phyloP scores from a whole-genome alignment of 2,329 filamentous ascomycete species.

The Colletotrichum tropicicola region DNA sequence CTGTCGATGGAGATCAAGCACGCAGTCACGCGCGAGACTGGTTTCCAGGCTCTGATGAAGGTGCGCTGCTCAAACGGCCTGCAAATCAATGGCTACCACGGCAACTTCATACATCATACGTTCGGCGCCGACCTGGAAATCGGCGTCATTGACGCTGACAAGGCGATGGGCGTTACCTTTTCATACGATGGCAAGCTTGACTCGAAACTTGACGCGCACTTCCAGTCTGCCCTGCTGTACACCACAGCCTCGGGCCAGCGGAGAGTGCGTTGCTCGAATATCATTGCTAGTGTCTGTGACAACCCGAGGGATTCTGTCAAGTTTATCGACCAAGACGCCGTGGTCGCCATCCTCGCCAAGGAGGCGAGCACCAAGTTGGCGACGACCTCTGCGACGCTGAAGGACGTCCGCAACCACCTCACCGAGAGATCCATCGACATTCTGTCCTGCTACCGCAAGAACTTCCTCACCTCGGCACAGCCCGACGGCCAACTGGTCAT shows the following conservation, averaged over 20 bases:
- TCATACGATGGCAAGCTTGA: conserved; percentile 98
- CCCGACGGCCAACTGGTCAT: conserved; percentile 93
- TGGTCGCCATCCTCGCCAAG: conserved; percentile 88
- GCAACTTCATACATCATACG: conserved; percentile 95
- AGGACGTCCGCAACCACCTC: conserved; percentile 84
- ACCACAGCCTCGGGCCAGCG: conserved; percentile 91
- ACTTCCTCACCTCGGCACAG: conserved; percentile 83
- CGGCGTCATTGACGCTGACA: conserved; percentile 91
- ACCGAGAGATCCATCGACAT: conserved; percentile 95
- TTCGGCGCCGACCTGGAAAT: conserved; percentile 96
- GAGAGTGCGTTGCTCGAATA: conserved; percentile 90
- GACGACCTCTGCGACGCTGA: conserved; percentile 74
- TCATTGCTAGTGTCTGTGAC: conserved; percentile 92
- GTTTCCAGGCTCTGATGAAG: conserved; percentile 97
- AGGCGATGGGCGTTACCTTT: conserved; percentile 90
- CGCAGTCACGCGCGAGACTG: conserved; percentile 87
- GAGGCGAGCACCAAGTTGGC: conserved; percentile 89
- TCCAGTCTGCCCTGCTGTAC: conserved; percentile 94
- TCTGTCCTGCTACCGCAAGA: conserved; percentile 89
- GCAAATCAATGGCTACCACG: conserved; percentile 92
- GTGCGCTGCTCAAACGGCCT: conserved; percentile 96
- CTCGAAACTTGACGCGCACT: conserved; percentile 94
- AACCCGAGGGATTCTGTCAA: conserved; percentile 86
- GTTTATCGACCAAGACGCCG: conserved; percentile 94
- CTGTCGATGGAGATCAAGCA: conserved; percentile 87